Base-by-base conservation (phyloP, 371 early-diverging fungal species). In the Actinomucor elegans region DNA sequence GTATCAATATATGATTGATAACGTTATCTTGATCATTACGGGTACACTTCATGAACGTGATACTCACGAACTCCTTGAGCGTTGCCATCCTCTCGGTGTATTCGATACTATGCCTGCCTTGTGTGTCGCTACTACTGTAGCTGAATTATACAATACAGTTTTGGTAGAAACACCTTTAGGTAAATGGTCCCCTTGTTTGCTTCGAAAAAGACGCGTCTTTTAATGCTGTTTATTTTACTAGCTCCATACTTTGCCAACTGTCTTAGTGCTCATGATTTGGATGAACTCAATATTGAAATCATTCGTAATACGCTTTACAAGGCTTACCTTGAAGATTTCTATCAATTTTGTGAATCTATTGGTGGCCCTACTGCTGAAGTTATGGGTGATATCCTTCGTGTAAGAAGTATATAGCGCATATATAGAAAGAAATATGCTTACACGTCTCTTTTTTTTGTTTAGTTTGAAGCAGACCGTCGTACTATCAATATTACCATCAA, bases 1-100 rank as follows among this genome's bases (percentile, higher is more conserved):
- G n/a, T 96, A 97, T 64, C 89, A 87, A 34, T 99, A 98, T 68
- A 98, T 98, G 99, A 99, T 99, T 58, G 99, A 99, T 75, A 99
- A 99, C 71, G 94, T 97, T 45, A 94, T 99, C 51, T 79, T 99
- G 56, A 73, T 99, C 33, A 96, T 99, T 59, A 96, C 97, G 2
- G 99, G 98, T 12, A 98, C 98, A 12, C 81, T 99, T 27, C 98
- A 99, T 62, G 94, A 96, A 71, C 89, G 98, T 59, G 98, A 97
- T 79, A 93, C 94, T n/a, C 89, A 91, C 66, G 98, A 99, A 60
- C 73, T 99, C 48, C 65, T 98, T 52, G 95, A 96, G 38, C 87
- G 94, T 55, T 97, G 97, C 69, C 97, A 98, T 69, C 98, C 98
- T 21, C 72, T 99, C 50, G 98, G 98, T 17, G 80, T 90, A 53